These are phyloP conservation scores for Trypanosoma congolense DNA, from an alignment of 208 protist species.

Conservation along the genomic window DNA sequence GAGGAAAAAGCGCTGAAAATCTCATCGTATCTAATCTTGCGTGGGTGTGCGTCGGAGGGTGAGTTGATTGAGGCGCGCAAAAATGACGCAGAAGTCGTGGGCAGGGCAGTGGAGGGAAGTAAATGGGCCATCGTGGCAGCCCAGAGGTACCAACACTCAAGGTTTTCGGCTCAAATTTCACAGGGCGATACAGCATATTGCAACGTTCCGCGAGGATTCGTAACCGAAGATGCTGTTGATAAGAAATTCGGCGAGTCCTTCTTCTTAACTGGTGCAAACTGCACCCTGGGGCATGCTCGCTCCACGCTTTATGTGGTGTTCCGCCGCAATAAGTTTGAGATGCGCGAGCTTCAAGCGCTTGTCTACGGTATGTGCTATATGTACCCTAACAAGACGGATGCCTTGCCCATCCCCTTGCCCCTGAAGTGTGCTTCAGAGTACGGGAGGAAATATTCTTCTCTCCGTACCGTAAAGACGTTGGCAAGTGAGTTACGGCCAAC, in stretches of 20 bases:
- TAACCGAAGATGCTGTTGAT: conserved; percentile 24
- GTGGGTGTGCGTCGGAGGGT: conserved; percentile 43
- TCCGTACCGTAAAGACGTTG: conserved; percentile 26
- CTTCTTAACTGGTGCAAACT: conserved; percentile 41
- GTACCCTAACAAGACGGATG: conserved; percentile 64
- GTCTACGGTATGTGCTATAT: conserved; percentile 50
- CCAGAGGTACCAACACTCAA: conserved; percentile 41
- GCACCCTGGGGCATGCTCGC: conserved; percentile 40
- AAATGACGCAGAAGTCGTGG: too few species aligned
- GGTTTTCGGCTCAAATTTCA: conserved; percentile 20
- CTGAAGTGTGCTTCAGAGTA: conserved; percentile 61
- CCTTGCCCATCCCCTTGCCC: conserved; percentile 45
- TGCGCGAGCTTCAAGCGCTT: conserved; percentile 29
- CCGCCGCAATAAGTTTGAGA: conserved; percentile 14
- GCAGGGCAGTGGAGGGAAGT: too few species aligned
- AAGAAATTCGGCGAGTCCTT: conserved; percentile 28
- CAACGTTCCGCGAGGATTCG: conserved; percentile 55
- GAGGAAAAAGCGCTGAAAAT: conserved; percentile 14
- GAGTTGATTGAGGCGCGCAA: conserved; percentile 20
- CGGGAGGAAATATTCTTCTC: conserved; percentile 34
- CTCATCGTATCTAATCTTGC: conserved; percentile 32
- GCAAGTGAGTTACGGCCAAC: conserved; percentile 24
- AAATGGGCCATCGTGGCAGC: conserved; percentile 38
- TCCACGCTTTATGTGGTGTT: conserved; percentile 42
- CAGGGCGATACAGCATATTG: conserved; percentile 8